These are phyloP conservation scores for Telopea speciosissima DNA, from an alignment of 177 flowering plant genomes.

Conservation along the genomic window DNA sequence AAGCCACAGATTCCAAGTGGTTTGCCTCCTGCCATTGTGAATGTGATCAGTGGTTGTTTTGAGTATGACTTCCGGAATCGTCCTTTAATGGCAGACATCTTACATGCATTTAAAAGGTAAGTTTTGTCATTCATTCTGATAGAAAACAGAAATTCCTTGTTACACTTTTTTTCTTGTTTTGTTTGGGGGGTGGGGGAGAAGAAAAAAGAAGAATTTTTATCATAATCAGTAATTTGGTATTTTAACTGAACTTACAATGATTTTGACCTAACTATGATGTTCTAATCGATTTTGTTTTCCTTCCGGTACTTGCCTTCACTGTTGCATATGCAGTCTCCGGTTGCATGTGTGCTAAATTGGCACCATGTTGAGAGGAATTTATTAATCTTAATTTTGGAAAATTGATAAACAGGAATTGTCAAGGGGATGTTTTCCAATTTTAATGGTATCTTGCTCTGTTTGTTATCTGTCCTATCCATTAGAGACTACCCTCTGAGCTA, in stretches of 20 bases:
- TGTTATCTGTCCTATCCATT: no score
- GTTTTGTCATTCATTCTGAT: background rate
- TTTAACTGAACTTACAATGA: background rate
- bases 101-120: slow-evolving; percentile 65
- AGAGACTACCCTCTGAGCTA: no score
- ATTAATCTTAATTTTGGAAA: no score
- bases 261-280: background rate
- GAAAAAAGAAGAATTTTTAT: background rate
- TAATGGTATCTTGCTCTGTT: no score
- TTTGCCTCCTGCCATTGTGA: slow-evolving; percentile 72
- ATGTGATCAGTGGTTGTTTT: slow-evolving; percentile 77
- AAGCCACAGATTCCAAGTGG: slow-evolving; percentile 66
- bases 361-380: no score
- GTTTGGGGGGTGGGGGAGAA: background rate
- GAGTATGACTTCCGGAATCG: slow-evolving; percentile 82
- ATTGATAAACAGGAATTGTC: no score
- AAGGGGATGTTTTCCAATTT: no score
- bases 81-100: slow-evolving; percentile 59
- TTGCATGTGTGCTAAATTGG: background rate
- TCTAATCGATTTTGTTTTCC: background rate
- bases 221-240: background rate
- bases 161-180: background rate
- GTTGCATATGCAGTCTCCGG: background rate
- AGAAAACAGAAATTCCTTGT: background rate
- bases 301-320: background rate